phyloP scores from a whole-genome alignment of 2,329 filamentous ascomycete species.

The Escovopsis weberi region DNA sequence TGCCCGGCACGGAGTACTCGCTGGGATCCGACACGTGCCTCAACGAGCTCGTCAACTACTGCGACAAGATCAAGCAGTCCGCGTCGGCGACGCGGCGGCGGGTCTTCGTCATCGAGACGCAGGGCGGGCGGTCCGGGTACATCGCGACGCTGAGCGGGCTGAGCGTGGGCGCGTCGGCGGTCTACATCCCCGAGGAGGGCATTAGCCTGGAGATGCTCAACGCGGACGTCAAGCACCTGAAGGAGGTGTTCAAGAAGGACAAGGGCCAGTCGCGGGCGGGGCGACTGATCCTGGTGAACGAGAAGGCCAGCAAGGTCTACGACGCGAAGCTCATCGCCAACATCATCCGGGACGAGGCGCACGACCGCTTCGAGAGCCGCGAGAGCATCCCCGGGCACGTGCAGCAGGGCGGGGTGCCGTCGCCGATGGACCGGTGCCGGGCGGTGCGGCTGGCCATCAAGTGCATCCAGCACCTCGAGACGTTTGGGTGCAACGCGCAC shows the following conservation, averaged over 20 bases:
- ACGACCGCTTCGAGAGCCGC: conserved; percentile 81
- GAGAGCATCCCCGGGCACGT: conserved; percentile 89
- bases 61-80: conserved; percentile 94
- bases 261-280: conserved; percentile 79
- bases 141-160: conserved; percentile 83
- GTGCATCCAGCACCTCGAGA: conserved; percentile 83
- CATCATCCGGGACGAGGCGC: conserved; percentile 88
- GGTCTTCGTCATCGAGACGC: conserved; percentile 96
- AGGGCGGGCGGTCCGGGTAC: conserved; percentile 89
- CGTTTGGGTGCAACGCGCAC: conserved; percentile 50
- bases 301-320: conserved; percentile 83
- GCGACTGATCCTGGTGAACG: conserved; percentile 91
- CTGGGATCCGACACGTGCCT: conserved; percentile 92
- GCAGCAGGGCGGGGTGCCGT: conserved; percentile 85
- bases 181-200: conserved; percentile 95
- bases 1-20: conserved; percentile 93
- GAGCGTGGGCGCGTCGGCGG: conserved; percentile 78
- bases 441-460: conserved; percentile 87
- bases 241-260: conserved; percentile 72
- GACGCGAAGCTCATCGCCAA: conserved; percentile 85
- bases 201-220: conserved; percentile 88
- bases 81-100: conserved; percentile 84
- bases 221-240: conserved; percentile 76
- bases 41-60: conserved; percentile 89
- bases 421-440: conserved; percentile 88